A percentile compares a stretch with the other conserved stretches of the same genome.
Evolutionary conservation across 2,329 filamentous ascomycete genomes (phyloP).

Genomic region (Grosmannia penicillata): DNA sequence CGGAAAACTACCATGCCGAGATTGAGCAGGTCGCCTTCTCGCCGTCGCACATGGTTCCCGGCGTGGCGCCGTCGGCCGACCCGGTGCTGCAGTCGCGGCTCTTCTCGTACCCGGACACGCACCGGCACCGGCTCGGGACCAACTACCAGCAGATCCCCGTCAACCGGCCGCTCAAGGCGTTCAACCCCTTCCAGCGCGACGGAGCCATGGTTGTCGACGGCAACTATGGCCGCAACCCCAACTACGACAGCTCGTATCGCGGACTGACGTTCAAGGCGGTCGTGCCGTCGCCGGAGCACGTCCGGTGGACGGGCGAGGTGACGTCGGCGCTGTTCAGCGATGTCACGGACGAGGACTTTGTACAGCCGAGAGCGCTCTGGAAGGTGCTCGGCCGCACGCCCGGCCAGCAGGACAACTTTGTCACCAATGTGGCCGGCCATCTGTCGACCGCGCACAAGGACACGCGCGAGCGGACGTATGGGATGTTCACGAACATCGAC

Average conservation of each 20-base stretch:
- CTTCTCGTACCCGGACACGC: conserved; percentile 48
- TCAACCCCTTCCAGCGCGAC: conserved; percentile 60
- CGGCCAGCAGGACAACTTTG: conserved; percentile 47
- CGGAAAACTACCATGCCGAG: conserved; percentile 54
- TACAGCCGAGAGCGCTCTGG: conserved; percentile 33
- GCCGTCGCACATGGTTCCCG: conserved; percentile 48
- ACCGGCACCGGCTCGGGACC: conserved; percentile 45
- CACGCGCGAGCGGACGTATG: conserved; percentile 42
- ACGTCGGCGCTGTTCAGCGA: conserved; percentile 26
- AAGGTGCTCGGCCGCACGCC: conserved; percentile 27
- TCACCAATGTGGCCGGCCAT: conserved; percentile 43
- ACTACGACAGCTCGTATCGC: conserved; percentile 38
- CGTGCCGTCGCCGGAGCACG: conserved; percentile 26
- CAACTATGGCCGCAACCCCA: conserved; percentile 45
- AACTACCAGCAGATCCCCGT: conserved; percentile 53
- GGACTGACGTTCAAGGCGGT: conserved; percentile 24
- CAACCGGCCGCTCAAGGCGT: conserved; percentile 38
- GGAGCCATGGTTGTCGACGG: conserved; percentile 55
- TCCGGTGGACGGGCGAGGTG: conserved; percentile 31
- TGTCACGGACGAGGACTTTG: conserved; percentile 33
- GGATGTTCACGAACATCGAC: conserved; percentile 45
- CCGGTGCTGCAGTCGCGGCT: conserved; percentile 45
- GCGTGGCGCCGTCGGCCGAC: conserved; percentile 47
- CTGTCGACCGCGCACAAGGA: conserved; percentile 36
- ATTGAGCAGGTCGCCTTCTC: conserved; percentile 55